A percentile compares a stretch with the other conserved stretches of the same genome.
Conservation (phyloP, 495 filamentous ascomycete species). For the Aspergillus ellipticus region DNA sequence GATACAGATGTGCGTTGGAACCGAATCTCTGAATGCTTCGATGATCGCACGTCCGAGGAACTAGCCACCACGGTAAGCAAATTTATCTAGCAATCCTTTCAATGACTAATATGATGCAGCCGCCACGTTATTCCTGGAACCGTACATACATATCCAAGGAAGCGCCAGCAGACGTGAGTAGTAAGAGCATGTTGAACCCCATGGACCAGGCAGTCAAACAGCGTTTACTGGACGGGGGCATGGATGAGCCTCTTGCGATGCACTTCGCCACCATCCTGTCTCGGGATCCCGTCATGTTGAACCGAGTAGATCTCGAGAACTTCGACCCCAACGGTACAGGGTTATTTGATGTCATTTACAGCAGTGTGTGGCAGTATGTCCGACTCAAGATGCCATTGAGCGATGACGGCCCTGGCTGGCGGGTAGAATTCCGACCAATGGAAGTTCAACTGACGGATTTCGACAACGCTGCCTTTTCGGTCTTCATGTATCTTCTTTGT, state of each 20-base stretch:
- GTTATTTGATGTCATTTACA: slow-evolving; percentile 88
- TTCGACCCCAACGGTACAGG: slow-evolving; percentile 73
- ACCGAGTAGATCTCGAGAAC: slow-evolving; percentile 71
- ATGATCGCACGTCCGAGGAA: slow-evolving; percentile 82
- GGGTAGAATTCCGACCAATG: slow-evolving; percentile 90
- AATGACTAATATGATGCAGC: slow-evolving; percentile 39
- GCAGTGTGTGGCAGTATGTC: slow-evolving; percentile 92
- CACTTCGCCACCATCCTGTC: slow-evolving; percentile 93
- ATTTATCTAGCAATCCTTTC: slow-evolving; percentile 73
- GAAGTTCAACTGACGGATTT: slow-evolving; percentile 92
- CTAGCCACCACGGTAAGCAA: slow-evolving; percentile 61
- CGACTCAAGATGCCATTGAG: slow-evolving; percentile 82
- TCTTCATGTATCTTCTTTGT: slow-evolving; percentile 85
- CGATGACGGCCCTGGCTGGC: slow-evolving; percentile 73
- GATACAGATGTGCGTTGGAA: slow-evolving; percentile 92
- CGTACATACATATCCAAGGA: slow-evolving; percentile 88
- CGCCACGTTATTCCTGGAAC: slow-evolving; percentile 71
- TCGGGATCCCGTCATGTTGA: slow-evolving; percentile 84
- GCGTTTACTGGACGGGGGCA: slow-evolving; percentile 74
- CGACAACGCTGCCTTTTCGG: slow-evolving; percentile 83
- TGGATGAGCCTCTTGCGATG: slow-evolving; percentile 83
- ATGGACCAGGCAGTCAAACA: slow-evolving; percentile 69
- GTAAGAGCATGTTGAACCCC: slow-evolving; percentile 75
- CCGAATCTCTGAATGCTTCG: slow-evolving; percentile 77
- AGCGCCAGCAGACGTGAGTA: slow-evolving; percentile 42